Conservation (phyloP, 495 filamentous ascomycete species). For the Sordaria brevicollis region DNA sequence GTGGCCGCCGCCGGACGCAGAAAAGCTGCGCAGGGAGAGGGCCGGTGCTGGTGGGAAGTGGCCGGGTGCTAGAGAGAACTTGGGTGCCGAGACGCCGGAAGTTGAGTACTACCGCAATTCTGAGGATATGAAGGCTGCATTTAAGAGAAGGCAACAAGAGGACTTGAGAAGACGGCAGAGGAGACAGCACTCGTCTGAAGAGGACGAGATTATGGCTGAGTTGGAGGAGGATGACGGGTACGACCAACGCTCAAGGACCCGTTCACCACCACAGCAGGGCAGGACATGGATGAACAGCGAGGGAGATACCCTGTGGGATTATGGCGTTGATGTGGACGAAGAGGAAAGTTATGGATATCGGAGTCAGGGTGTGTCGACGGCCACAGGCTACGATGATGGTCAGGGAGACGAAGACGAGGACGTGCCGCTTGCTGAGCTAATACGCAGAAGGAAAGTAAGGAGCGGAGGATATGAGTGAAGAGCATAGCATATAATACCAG, state of each 20-base stretch:
- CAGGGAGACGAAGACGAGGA: conserved; percentile 49
- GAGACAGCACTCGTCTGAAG: conserved; percentile 41
- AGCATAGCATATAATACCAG: background rate
- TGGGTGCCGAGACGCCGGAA: background rate
- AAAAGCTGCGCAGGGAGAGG: conserved; percentile 49
- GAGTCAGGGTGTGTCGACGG: background rate
- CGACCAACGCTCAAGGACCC: conserved; percentile 23
- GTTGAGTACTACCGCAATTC: conserved; percentile 9
- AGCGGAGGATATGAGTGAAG: conserved; percentile 14
- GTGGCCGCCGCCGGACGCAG: conserved; percentile 90
- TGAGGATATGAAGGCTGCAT: conserved; percentile 23
- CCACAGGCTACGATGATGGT: background rate
- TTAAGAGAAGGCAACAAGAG: conserved; percentile 29
- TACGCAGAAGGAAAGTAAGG: conserved; percentile 38
- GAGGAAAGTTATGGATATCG: conserved; percentile 53
- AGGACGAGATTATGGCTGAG: conserved; percentile 24
- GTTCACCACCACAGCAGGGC: conserved; percentile 16
- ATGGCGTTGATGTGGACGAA: conserved; percentile 77
- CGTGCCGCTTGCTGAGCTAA: conserved; percentile 61
- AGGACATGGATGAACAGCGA: conserved; percentile 70
- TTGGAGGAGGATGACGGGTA: conserved; percentile 33
- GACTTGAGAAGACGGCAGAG: conserved; percentile 27
- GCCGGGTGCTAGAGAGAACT: conserved; percentile 13
- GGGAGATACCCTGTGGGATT: conserved; percentile 77
- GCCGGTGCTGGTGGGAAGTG: conserved; percentile 18